Conservation (phyloP, 2,329 filamentous ascomycete species). For the Orbilia oligospora region DNA sequence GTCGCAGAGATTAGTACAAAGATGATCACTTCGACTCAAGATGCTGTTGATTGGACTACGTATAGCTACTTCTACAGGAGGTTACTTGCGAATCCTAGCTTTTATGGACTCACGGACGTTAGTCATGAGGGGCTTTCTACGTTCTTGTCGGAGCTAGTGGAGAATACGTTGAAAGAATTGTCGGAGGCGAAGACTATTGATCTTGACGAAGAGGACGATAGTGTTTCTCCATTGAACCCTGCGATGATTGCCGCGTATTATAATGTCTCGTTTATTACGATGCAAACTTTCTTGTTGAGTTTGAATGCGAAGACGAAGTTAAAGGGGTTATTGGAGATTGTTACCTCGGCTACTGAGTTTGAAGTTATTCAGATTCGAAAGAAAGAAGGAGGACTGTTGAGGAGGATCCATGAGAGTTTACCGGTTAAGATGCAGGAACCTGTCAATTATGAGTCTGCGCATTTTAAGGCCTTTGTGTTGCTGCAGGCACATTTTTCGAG, state of each 20-base stretch:
- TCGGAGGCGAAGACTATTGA: conserved; percentile 95
- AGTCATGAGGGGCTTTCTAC: conserved; percentile 94
- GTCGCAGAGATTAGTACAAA: conserved; percentile 97
- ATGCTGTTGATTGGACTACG: conserved; percentile 97
- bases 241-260: conserved; percentile 99
- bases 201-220: conserved; percentile 92
- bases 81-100: conserved; percentile 93
- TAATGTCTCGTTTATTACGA: conserved; percentile 98
- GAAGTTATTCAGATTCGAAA: conserved; percentile 94
- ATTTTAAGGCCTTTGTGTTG: conserved; percentile 98
- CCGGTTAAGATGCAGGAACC: conserved; percentile 94
- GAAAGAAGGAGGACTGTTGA: conserved; percentile 88
- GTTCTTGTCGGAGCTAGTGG: conserved; percentile 93
- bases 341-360: conserved; percentile 96
- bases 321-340: conserved; percentile 96
- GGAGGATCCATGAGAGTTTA: conserved; percentile 92
- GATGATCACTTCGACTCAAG: conserved; percentile 94
- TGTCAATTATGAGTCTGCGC: conserved; percentile 85
- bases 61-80: conserved; percentile 99
- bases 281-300: conserved; percentile 97
- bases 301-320: conserved; percentile 90
- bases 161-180: conserved; percentile 90
- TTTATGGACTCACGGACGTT: conserved; percentile 89
- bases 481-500: conserved; percentile 97
- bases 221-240: conserved; percentile 88